Percentiles rank a stretch among this genome's conserved stretches.
These are phyloP conservation scores for Trichoderma arundinaceum DNA, from an alignment of 2,329 filamentous ascomycete species.

Conservation along the genomic window DNA sequence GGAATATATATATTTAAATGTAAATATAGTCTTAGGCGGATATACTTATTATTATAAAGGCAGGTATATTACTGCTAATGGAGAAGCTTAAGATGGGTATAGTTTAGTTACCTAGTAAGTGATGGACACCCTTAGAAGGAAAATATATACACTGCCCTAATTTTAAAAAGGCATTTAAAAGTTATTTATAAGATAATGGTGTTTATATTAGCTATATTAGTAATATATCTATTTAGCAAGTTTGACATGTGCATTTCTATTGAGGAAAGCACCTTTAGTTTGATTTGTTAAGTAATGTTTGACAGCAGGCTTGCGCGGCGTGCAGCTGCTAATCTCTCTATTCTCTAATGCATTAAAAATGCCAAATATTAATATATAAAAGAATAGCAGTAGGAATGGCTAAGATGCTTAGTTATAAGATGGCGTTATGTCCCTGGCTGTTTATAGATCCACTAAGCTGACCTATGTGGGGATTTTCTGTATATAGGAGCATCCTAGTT, in stretches of 20 bases:
- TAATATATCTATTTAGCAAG: background rate
- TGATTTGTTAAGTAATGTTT: background rate
- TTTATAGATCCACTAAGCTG: too few relatives aligned
- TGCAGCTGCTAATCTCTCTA: background rate
- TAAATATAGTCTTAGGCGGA: slow-evolving; percentile 39
- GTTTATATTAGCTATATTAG: too few relatives aligned
- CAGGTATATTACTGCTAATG: background rate
- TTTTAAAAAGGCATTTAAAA: background rate
- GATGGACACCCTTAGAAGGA: background rate
- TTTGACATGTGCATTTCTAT: background rate
- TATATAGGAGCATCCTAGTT: too few relatives aligned
- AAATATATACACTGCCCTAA: background rate
- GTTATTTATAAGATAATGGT: background rate
- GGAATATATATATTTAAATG: slow-evolving; percentile 55
- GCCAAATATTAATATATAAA: background rate
- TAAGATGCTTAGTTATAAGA: too few relatives aligned
- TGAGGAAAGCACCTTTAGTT: background rate
- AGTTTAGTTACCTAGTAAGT: background rate
- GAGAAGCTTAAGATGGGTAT: slow-evolving; percentile 3
- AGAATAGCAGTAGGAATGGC: too few relatives aligned
- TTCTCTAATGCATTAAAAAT: background rate
- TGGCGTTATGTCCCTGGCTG: too few relatives aligned
- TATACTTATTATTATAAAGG: slow-evolving; percentile 27
- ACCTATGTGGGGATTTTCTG: too few relatives aligned
- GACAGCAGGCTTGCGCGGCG: background rate